phyloP scores from a whole-genome alignment of 148 eudicot genomes.

The Nepenthes gracilis region DNA sequence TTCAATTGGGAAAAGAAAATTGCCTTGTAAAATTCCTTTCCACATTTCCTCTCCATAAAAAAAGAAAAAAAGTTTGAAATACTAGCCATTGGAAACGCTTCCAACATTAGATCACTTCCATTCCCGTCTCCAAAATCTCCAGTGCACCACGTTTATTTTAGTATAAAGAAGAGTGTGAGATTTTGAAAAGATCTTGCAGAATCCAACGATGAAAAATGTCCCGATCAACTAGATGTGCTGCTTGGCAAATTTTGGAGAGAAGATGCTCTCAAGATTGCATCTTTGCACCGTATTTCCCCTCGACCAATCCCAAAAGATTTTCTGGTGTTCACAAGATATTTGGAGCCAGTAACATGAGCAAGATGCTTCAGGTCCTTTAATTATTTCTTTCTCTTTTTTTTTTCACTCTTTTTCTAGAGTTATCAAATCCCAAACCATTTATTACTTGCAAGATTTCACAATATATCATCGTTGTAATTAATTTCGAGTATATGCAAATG shows the following conservation, averaged over 20 bases:
- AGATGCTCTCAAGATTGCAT: too few relatives aligned
- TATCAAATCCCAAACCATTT: too few relatives aligned
- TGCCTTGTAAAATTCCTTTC: too few relatives aligned
- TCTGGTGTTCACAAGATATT: slow-evolving; percentile 31
- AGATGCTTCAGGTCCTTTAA: slow-evolving; percentile 27
- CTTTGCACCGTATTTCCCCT: slow-evolving; percentile 17
- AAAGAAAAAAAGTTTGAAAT: too few relatives aligned
- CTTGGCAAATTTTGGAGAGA: slow-evolving; percentile 34
- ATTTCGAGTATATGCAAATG: too few relatives aligned
- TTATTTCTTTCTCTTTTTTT: not conserved
- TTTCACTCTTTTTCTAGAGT: too few relatives aligned
- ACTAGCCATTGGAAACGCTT: not conserved
- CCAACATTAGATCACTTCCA: not conserved
- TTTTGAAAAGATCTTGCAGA: not conserved
- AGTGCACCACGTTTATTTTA: not conserved
- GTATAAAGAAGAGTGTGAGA: not conserved
- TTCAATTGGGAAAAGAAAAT: too few relatives aligned
- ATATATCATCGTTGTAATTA: too few relatives aligned
- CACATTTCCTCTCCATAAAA: too few relatives aligned
- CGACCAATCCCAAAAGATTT: slow-evolving; percentile 30
- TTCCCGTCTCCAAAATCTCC: not conserved
- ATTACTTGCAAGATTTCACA: too few relatives aligned
- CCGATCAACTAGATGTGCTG: slow-evolving; percentile 36
- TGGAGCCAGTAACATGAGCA: slow-evolving; percentile 36
- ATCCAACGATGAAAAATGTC: slow-evolving; percentile 11